Conservation (phyloP, 306 rosid genomes). For the Rosa multiflora region DNA sequence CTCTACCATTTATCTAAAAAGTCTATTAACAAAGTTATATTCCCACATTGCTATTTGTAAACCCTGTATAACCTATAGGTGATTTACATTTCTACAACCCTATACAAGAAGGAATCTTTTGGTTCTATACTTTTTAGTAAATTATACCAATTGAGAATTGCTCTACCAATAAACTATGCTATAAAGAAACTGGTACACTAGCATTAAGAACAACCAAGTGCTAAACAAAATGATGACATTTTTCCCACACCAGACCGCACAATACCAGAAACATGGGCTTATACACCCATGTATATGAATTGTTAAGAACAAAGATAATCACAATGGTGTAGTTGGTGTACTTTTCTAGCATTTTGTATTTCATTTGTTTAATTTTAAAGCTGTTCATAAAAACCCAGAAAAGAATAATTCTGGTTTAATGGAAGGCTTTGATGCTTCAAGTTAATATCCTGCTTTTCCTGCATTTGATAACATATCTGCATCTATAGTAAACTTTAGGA, state of each 20-base stretch:
- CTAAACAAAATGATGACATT: slow-evolving; percentile 20
- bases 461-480: slow-evolving; percentile 1
- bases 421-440: slow-evolving; percentile 10
- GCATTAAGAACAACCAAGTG: not conserved
- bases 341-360: not conserved
- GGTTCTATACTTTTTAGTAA: slow-evolving; percentile 9
- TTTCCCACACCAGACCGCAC: not conserved
- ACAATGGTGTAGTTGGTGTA: slow-evolving; percentile 4
- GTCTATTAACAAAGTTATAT: slow-evolving; percentile 40
- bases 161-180: slow-evolving; percentile 3
- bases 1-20: slow-evolving; percentile 33
- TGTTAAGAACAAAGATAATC: not conserved
- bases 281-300: not conserved
- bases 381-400: not conserved
- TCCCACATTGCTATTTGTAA: slow-evolving; percentile 28
- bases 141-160: slow-evolving; percentile 3
- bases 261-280: slow-evolving; percentile 3
- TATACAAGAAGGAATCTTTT: slow-evolving; percentile 11
- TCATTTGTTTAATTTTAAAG: not conserved
- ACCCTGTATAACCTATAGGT: not conserved
- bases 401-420: slow-evolving; percentile 16
- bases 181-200: not conserved
- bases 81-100: not conserved
- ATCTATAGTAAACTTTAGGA: slow-evolving; percentile 10
- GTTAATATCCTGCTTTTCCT: slow-evolving; percentile 5